These are phyloP conservation scores for Sugiyamaella japonica DNA, from an alignment of 1,139 yeast species.

Conservation along the genomic window DNA sequence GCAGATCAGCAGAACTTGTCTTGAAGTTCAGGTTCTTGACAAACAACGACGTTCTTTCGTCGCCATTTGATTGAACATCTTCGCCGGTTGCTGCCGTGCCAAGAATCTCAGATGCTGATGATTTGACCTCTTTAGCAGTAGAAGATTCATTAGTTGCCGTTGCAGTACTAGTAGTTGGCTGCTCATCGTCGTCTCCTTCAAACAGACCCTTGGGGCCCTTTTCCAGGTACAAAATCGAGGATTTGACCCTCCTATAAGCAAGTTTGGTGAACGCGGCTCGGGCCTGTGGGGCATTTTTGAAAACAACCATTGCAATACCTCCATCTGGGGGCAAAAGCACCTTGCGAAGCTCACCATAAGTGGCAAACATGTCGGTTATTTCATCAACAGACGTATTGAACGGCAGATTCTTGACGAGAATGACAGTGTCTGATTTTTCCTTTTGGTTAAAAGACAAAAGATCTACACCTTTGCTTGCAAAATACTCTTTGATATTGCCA, in stretches of 20 bases:
- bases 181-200: slow-evolving; percentile 36
- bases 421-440: slow-evolving; percentile 78
- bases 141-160: slow-evolving; percentile 30
- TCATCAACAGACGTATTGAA: slow-evolving; percentile 81
- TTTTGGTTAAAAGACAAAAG: slow-evolving; percentile 66
- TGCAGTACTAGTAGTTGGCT: slow-evolving; percentile 42
- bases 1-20: slow-evolving; percentile 62
- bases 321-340: slow-evolving; percentile 96
- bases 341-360: slow-evolving; percentile 76
- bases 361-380: slow-evolving; percentile 74
- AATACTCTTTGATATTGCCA: slow-evolving; percentile 84
- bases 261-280: slow-evolving; percentile 86
- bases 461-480: slow-evolving; percentile 84
- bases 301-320: slow-evolving; percentile 93
- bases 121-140: slow-evolving; percentile 39
- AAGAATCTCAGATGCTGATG: slow-evolving; percentile 33
- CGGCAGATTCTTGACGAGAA: slow-evolving; percentile 87
- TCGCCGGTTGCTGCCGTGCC: slow-evolving; percentile 42
- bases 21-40: slow-evolving; percentile 89
- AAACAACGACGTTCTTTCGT: slow-evolving; percentile 75
- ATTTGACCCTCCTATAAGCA: slow-evolving; percentile 84
- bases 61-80: slow-evolving; percentile 47
- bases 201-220: slow-evolving; percentile 90
- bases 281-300: slow-evolving; percentile 78
- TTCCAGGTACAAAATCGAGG: slow-evolving; percentile 82